Conservation (phyloP, 2,329 filamentous ascomycete genomes). For the Verticillium zaregamsianum region DNA sequence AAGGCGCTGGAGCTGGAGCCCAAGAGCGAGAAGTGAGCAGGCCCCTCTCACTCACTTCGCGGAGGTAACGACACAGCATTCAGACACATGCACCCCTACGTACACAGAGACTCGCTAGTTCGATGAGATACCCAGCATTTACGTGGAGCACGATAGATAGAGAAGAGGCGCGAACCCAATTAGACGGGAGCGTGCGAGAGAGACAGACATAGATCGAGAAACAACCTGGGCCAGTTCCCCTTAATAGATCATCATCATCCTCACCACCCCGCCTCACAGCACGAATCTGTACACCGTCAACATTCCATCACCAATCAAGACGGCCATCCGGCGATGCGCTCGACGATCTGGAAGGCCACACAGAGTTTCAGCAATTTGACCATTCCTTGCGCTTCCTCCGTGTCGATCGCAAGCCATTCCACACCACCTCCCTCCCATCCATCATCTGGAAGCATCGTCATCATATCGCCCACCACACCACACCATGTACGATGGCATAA, state of each 20-base stretch:
- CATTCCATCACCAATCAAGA: not conserved
- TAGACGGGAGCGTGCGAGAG: not conserved
- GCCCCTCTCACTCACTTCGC: not conserved
- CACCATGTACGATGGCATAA: conserved; percentile 1
- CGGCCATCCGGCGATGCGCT: not conserved
- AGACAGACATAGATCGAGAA: not conserved
- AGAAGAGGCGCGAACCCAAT: not conserved
- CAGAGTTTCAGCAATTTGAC: not conserved
- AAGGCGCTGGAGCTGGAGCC: conserved; percentile 12
- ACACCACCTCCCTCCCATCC: not conserved
- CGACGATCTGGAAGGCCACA: not conserved
- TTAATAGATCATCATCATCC: not conserved
- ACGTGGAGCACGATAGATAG: not conserved
- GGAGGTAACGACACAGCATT: not conserved
- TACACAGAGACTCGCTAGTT: not conserved
- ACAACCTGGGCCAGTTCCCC: not conserved
- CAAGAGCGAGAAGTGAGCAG: conserved; percentile 9
- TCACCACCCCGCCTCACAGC: not conserved
- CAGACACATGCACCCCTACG: not conserved
- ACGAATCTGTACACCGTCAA: not conserved
- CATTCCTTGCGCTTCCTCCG: not conserved
- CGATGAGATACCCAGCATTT: not conserved
- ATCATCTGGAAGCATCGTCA: not conserved
- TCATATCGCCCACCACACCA: not conserved
- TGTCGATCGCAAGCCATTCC: not conserved